Base-by-base conservation (phyloP, 306 rosid species). In the barrel medic (Medicago truncatula) region DNA sequence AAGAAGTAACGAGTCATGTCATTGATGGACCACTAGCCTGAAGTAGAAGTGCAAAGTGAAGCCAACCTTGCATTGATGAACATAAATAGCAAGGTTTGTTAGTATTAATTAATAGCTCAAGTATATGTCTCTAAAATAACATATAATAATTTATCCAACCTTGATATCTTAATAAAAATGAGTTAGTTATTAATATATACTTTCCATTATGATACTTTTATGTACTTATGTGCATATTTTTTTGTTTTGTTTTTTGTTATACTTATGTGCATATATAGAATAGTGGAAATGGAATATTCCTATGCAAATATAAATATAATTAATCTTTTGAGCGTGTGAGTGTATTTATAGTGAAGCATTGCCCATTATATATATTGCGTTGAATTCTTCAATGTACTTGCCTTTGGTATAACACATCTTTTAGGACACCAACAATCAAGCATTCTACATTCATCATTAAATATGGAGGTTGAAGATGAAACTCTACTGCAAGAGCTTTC, bases 11-110 rank as follows among this genome's bases (percentile, higher is more conserved):
- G n/a, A n/a, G n/a, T n/a, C n/a, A n/a, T n/a, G n/a, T n/a, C n/a
- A n/a, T n/a, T n/a, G n/a, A n/a, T 28, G 31, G 4, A 3, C 31
- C 4, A 28, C 31, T 28, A 28, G 31, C 31, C 4, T 28, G 31
- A 28, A 28, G 31, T 28, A 28, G 31, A 28, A 28, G 31, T 28
- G 67, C 17, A 71, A 77, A 85, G 66, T 56, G 78, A 68, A 66
- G 66, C 64, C 66, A 80, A 56, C 73, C 66, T 77, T 70, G 71
- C 46, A 83, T 67, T 52, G 75, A 72, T 50, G 39, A 77, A 72
- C 71, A 62, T 54, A 85, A 49, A 85, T 82, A 86, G 81, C 74
- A 78, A 76, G 41, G 12, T 57, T 58, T 20, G 83, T 17, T 39
- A 36, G 77, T 64, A 82, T 81, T 83, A n/a, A n/a, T n/a, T n/a